These are phyloP conservation scores for Penicillium griseofulvum DNA, from an alignment of 2,329 filamentous ascomycete genomes.

Conservation along the genomic window DNA sequence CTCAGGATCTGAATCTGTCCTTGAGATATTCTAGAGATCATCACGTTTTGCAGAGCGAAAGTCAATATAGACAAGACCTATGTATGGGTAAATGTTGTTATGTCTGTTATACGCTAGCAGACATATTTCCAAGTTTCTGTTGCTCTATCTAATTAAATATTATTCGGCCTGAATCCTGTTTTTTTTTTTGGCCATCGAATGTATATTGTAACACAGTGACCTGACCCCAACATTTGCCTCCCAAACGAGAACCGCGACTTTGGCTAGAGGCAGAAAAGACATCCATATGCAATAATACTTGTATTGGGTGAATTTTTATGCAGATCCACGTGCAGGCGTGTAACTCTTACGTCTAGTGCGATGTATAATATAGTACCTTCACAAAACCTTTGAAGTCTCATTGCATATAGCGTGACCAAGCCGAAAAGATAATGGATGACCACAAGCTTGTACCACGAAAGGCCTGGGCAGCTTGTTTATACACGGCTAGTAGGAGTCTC, in stretches of 20 bases:
- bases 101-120: neutral
- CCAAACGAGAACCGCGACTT: neutral
- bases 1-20: neutral
- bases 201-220: too few relatives aligned
- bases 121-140: neutral
- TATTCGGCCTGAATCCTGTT: neutral
- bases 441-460: neutral
- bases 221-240: neutral
- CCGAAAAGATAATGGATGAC: too few relatives aligned
- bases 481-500: neutral
- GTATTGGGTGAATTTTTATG: neutral
- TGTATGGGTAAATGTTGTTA: neutral
- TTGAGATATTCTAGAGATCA: neutral
- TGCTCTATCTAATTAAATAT: neutral
- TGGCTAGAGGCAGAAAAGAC: too few relatives aligned
- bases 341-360: neutral
- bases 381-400: neutral
- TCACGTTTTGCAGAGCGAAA: neutral
- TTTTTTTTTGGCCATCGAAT: neutral
- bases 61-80: neutral
- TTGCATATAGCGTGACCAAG: neutral
- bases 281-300: neutral
- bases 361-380: neutral
- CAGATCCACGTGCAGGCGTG: neutral
- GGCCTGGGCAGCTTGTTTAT: neutral